These are phyloP conservation scores for Dalbergia cultrata DNA, from an alignment of 306 rosid genomes.

Conservation along the genomic window DNA sequence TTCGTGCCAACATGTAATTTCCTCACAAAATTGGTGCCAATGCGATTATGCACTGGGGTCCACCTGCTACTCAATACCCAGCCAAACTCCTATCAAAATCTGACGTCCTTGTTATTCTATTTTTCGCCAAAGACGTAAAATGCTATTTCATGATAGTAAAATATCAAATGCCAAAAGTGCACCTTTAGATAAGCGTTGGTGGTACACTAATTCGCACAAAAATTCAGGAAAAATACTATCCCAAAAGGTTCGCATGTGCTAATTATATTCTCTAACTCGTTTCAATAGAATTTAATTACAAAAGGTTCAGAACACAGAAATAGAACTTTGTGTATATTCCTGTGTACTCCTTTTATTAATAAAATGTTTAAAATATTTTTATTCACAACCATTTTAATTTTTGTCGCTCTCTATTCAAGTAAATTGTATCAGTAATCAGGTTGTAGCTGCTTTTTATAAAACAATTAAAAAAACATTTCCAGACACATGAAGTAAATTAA, in stretches of 20 bases:
- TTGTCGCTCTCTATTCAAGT: conserved; percentile 1
- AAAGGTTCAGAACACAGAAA: background rate
- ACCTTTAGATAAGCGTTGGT: background rate
- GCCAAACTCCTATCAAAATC: background rate
- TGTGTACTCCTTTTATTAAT: background rate
- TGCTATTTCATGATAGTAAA: background rate
- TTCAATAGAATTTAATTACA: background rate
- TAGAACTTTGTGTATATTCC: background rate
- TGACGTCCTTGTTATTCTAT: background rate
- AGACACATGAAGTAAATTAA: background rate
- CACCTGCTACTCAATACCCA: background rate
- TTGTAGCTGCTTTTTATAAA: background rate
- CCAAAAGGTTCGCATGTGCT: background rate
- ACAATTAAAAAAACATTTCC: background rate
- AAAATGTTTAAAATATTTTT: background rate
- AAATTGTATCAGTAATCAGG: background rate
- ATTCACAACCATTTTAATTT: background rate
- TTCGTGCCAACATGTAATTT: conserved; percentile 48
- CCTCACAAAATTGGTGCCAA: conserved; percentile 30
- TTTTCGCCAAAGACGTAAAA: background rate
- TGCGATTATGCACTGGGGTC: conserved; percentile 29
- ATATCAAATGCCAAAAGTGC: background rate
- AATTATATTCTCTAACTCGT: background rate
- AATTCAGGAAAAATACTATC: background rate
- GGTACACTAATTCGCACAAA: background rate